A percentile compares a stretch with the other conserved stretches of the same genome.
Conservation (phyloP, 768 basidiomycete genomes). For the Trametes meyenii region DNA sequence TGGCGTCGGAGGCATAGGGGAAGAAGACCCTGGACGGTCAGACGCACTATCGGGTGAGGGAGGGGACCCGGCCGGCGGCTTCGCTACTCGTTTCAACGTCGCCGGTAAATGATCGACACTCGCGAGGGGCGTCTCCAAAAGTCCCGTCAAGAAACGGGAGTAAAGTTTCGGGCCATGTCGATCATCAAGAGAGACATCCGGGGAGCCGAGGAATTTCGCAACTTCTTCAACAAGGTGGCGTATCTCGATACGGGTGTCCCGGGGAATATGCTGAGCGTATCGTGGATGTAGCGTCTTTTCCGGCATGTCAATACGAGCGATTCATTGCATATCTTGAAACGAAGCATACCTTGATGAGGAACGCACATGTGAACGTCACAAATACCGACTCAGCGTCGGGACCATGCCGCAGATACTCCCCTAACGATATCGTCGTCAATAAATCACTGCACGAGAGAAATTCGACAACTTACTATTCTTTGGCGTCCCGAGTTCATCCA, state of each 20-base stretch:
- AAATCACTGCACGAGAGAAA: too few relatives aligned
- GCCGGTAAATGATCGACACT: conserved; percentile 23
- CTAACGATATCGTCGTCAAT: conserved; percentile 35
- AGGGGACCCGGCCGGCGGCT: conserved; percentile 1
- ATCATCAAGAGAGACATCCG: conserved; percentile 77
- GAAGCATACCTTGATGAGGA: conserved; percentile 70
- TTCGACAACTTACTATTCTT: conserved; percentile 21
- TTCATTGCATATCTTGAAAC: too few relatives aligned
- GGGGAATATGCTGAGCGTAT: conserved; percentile 61
- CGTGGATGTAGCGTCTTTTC: conserved; percentile 77
- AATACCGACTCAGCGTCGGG: conserved; percentile 83
- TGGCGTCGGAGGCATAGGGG: conserved; percentile 8
- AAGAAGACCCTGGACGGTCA: conserved; percentile 4
- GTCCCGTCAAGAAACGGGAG: conserved; percentile 73
- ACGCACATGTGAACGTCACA: conserved; percentile 78
- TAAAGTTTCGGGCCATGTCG: conserved; percentile 82
- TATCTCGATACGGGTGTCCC: conserved; percentile 63
- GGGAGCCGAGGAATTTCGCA: conserved; percentile 65
- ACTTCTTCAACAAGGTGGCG: conserved; percentile 64
- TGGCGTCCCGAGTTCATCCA: conserved; percentile 34
- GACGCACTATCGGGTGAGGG: conserved; percentile 3
- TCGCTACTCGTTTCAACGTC: conserved; percentile 7
- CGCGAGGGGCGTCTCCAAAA: conserved; percentile 48
- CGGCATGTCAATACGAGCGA: neutral
- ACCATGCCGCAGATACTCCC: conserved; percentile 65